Evolutionary conservation across 768 basidiomycete species (phyloP).

Genomic region (Auricularia sp.): DNA sequence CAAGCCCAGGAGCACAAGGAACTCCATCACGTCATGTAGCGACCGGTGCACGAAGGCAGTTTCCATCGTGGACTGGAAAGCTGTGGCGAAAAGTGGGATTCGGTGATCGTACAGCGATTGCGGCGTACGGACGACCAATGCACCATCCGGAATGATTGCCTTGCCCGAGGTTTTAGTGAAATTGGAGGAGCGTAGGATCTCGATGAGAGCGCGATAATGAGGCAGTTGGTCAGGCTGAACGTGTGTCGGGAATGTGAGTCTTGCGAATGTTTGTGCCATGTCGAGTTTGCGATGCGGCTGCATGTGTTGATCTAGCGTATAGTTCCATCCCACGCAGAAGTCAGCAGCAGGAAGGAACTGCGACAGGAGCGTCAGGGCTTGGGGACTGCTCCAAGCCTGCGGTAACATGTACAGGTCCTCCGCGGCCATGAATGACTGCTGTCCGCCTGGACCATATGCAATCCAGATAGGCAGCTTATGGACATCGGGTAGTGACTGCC

Average conservation of each 20-base stretch:
- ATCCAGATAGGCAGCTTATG: not conserved
- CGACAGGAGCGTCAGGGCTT: not conserved
- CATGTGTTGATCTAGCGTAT: conserved; percentile 9
- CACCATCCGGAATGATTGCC: conserved; percentile 27
- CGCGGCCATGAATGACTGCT: not conserved
- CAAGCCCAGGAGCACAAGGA: conserved; percentile 24
- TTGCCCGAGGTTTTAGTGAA: conserved; percentile 31
- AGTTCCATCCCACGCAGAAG: conserved; percentile 31
- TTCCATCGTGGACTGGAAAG: not conserved
- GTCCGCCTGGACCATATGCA: not conserved
- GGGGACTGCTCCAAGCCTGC: not conserved
- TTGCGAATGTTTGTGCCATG: no score
- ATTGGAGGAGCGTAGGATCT: conserved; percentile 29
- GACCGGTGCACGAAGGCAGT: conserved; percentile 21
- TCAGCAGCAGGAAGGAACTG: not conserved
- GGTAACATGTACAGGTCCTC: not conserved
- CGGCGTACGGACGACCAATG: conserved; percentile 26
- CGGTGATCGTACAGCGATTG: conserved; percentile 19
- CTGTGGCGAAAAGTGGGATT: conserved; percentile 30
- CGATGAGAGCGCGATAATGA: conserved; percentile 2
- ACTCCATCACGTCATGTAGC: conserved; percentile 22
- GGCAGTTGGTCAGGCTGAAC: no score
- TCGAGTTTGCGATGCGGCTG: no score
- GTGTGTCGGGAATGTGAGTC: no score
- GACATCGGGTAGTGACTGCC: no score